A percentile compares a stretch with the other conserved stretches of the same genome.
Evolutionary conservation across 1,139 yeast genomes (phyloP).

Genomic region (Yamadazyma kanchanaburiensis): DNA sequence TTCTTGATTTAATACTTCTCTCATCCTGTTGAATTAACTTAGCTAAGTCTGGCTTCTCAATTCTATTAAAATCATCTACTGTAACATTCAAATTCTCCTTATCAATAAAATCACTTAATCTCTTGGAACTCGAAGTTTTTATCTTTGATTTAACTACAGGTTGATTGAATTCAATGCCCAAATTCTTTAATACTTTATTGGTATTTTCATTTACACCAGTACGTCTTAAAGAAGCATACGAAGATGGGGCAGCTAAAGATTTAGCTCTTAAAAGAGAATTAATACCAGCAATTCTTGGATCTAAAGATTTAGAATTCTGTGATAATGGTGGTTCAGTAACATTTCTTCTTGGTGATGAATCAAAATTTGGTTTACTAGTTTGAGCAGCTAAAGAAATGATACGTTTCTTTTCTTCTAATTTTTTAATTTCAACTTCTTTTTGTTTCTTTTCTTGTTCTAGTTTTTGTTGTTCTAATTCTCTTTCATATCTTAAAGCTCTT

Average conservation of each 20-base stretch:
- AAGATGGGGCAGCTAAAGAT: slow-evolving; percentile 30
- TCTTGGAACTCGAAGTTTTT: slow-evolving; percentile 45
- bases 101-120: slow-evolving; percentile 33
- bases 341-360: slow-evolving; percentile 13
- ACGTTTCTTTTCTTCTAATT: slow-evolving; percentile 2
- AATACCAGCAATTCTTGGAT: slow-evolving; percentile 28
- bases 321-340: slow-evolving; percentile 21
- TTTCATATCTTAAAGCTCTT: slow-evolving; percentile 21
- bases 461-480: slow-evolving; percentile 3
- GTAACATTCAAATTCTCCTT: slow-evolving; percentile 16
- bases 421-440: slow-evolving; percentile 8
- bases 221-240: slow-evolving; percentile 20
- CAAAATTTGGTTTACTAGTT: not conserved
- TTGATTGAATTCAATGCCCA: slow-evolving; percentile 37
- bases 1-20: not conserved
- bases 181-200: slow-evolving; percentile 37
- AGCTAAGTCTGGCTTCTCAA: slow-evolving; percentile 8
- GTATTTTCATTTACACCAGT: slow-evolving; percentile 25
- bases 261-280: slow-evolving; percentile 37
- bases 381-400: slow-evolving; percentile 17
- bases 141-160: slow-evolving; percentile 3
- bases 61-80: slow-evolving; percentile 7
- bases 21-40: not conserved
- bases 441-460: slow-evolving; percentile 5
- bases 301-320: slow-evolving; percentile 23